Base-by-base conservation (phyloP, 2,329 filamentous ascomycete genomes). In the Didymella glomerata region DNA sequence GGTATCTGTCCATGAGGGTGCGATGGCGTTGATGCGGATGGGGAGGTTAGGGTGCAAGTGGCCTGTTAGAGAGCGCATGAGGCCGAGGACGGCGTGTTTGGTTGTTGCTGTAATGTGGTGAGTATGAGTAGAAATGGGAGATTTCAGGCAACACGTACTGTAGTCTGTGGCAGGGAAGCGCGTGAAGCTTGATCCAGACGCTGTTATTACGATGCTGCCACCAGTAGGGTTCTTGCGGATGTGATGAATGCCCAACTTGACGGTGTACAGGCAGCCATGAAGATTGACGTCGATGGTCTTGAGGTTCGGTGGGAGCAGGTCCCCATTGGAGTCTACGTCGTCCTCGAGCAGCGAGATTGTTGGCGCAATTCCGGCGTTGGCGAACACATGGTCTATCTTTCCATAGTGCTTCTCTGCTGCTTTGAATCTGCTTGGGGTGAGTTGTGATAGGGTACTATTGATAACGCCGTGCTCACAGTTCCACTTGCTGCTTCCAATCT, bases 401-500 rank as follows among this genome's bases (percentile, higher is more conserved):
- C 78, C 78, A 49, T 77, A 78, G 8, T 69, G 60, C 38, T 79
- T 73, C 55, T 81, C 76, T 1, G 83, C 74, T 47, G 79, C 75
- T 62, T 82, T 82, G 75, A 88, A 87, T 1, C 57, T 60, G 10
- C 6, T 18, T 3, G 3, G 7, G 18, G 36, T 54, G 5, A 49
- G 38, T 24, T 0, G 9, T 5, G 13, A 14, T 9, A 4, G 25
- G 25, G 4, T 20, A 5, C 10, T 14, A 14, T 22, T 13, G 7
- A 5, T 28, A n/a, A 5, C 30, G 7, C 7, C 10, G 20, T 32
- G 16, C 57, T 47, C 9, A 60, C 22, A 86, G 71, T 0, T 73
- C 75, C n/a, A 79, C 67, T 20, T 85, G 79, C 4, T 83, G 80
- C 2, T 76, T 67, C 85, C 85, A 87, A 3, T 77, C 73, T 0